phyloP scores from a whole-genome alignment of 441 rosid genomes.

The Pelargonium fulgidum region DNA sequence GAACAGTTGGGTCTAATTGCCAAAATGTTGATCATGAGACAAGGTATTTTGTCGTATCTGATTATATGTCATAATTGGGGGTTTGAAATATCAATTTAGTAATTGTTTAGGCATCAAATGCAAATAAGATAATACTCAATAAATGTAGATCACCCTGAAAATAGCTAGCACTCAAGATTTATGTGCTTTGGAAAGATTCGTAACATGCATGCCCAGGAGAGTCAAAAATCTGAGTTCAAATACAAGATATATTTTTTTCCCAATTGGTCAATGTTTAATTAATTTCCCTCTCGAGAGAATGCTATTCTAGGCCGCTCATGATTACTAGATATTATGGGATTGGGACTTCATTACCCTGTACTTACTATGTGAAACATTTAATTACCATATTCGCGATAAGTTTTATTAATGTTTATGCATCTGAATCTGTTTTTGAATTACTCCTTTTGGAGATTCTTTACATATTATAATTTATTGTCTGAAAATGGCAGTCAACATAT shows the following conservation, averaged over 20 bases:
- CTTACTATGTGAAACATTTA: not conserved
- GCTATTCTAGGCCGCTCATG: not conserved
- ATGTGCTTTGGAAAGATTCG: not conserved
- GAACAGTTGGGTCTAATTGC: constrained; percentile 20
- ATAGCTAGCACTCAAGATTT: not conserved
- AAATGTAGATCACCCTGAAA: not conserved
- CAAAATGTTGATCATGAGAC: constrained; percentile 22
- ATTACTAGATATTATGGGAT: not conserved
- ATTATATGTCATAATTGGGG: not conserved
- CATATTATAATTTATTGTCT: not conserved
- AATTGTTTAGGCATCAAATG: not conserved
- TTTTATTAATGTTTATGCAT: not conserved
- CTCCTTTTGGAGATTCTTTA: not conserved
- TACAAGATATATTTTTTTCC: not conserved
- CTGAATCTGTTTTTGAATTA: not conserved
- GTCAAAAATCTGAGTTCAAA: not conserved
- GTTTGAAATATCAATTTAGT: not conserved
- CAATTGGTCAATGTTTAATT: not conserved
- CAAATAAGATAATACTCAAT: not conserved
- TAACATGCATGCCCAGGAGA: not conserved
- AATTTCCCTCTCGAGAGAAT: not conserved
- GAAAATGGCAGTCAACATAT: constrained; percentile 3
- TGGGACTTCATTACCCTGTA: not conserved
- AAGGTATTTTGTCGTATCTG: constrained; percentile 24
- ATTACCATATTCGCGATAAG: not conserved